Percentiles rank a stretch among this genome's conserved stretches.
Conservation (phyloP, 805 yeast genomes). For the Candida sonorensis region DNA sequence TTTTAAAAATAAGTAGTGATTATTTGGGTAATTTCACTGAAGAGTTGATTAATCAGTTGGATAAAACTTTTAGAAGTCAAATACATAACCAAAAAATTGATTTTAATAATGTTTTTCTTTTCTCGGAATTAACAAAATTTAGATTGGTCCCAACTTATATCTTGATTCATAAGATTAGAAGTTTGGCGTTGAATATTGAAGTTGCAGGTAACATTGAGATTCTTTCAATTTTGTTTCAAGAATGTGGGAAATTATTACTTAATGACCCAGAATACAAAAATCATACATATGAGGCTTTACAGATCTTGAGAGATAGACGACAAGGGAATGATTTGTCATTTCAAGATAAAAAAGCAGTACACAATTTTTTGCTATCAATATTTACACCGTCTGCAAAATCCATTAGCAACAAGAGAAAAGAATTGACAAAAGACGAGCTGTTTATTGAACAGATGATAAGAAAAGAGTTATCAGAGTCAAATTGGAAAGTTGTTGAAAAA, state of each 20-base stretch:
- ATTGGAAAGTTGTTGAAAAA: constrained; percentile 28
- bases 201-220: constrained; percentile 61
- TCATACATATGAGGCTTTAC: constrained; percentile 59
- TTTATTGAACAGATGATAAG: constrained; percentile 47
- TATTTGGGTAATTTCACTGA: constrained; percentile 43
- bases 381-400: constrained; percentile 46
- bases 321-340: constrained; percentile 43
- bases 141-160: constrained; percentile 64
- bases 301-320: constrained; percentile 42
- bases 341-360: constrained; percentile 52
- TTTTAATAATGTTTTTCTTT: constrained; percentile 53
- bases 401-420: constrained; percentile 18
- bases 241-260: constrained; percentile 61
- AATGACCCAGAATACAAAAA: constrained; percentile 48
- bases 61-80: constrained; percentile 54
- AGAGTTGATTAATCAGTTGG: constrained; percentile 48
- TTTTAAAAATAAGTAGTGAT: constrained; percentile 53
- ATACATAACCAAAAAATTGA: constrained; percentile 46
- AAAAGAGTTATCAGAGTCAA: constrained; percentile 38
- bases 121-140: constrained; percentile 73
- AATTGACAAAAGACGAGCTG: constrained; percentile 35
- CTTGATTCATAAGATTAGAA: constrained; percentile 65
- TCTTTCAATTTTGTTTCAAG: constrained; percentile 63
- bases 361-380: constrained; percentile 45
- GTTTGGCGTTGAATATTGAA: constrained; percentile 44